Evolutionary conservation across 768 basidiomycete genomes (phyloP).

Genomic region (Heimioporus sp.): DNA sequence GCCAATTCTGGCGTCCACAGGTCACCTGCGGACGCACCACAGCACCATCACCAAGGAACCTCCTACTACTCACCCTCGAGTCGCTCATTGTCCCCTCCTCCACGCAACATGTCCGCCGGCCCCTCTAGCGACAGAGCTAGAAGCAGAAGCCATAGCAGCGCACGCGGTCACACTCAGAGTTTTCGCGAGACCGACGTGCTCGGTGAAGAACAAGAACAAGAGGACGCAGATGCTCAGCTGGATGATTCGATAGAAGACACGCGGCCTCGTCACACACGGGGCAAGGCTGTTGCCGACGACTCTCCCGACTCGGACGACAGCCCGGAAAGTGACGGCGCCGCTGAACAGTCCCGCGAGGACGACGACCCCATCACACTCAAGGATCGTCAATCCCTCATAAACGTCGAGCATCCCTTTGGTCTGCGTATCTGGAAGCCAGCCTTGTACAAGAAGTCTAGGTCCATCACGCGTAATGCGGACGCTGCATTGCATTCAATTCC

Average conservation of each 20-base stretch:
- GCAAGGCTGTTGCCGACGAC: slow-evolving; percentile 46
- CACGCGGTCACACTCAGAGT: slow-evolving; percentile 45
- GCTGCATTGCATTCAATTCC: slow-evolving; percentile 90
- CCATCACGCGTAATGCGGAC: slow-evolving; percentile 95
- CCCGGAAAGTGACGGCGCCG: slow-evolving; percentile 30
- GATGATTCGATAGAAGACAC: slow-evolving; percentile 35
- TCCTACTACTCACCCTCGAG: slow-evolving; percentile 54
- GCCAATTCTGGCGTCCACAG: slow-evolving; percentile 45
- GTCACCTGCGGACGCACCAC: slow-evolving; percentile 51
- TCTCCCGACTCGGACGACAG: slow-evolving; percentile 41
- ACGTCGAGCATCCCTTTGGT: slow-evolving; percentile 99
- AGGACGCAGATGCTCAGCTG: slow-evolving; percentile 39
- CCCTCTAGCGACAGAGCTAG: slow-evolving; percentile 49
- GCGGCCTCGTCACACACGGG: slow-evolving; percentile 22
- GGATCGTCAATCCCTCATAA: slow-evolving; percentile 96
- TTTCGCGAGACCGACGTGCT: slow-evolving; percentile 43
- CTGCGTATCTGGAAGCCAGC: slow-evolving; percentile 99
- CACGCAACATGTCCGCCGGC: slow-evolving; percentile 51
- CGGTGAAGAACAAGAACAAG: slow-evolving; percentile 57
- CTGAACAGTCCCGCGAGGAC: slow-evolving; percentile 36
- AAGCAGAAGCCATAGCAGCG: slow-evolving; percentile 64
- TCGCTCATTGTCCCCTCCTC: slow-evolving; percentile 41
- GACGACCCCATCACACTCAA: slow-evolving; percentile 89
- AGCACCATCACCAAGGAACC: slow-evolving; percentile 63
- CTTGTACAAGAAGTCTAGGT: slow-evolving; percentile 94